Evolutionary conservation across 2,329 filamentous ascomycete genomes (phyloP).

Genomic region (Orbilia oligospora): DNA sequence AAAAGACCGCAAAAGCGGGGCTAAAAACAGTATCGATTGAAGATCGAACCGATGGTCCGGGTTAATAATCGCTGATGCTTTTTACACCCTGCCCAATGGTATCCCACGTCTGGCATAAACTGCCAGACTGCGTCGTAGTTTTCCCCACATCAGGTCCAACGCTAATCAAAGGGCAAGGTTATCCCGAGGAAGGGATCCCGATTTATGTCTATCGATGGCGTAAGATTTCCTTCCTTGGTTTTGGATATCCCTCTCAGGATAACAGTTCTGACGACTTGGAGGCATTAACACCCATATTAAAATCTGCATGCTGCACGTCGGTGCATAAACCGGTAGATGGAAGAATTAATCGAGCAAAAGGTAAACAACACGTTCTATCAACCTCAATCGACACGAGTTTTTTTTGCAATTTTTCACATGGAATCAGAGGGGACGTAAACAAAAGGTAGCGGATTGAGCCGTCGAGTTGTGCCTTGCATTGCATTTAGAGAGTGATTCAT

Average conservation of each 20-base stretch:
- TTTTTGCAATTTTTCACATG: conserved; percentile 27
- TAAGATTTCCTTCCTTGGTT: conserved; percentile 59
- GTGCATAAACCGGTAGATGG: conserved; percentile 51
- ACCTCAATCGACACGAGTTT: conserved; percentile 29
- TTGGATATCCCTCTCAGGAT: conserved; percentile 31
- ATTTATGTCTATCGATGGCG: conserved; percentile 49
- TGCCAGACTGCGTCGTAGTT: conserved; percentile 32
- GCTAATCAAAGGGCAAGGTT: conserved; percentile 40
- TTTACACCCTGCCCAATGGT: conserved; percentile 23
- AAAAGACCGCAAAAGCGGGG: conserved; percentile 59
- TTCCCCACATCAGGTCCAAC: conserved; percentile 42
- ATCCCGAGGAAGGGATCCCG: conserved; percentile 36
- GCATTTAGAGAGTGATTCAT: conserved; percentile 38
- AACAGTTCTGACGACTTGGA: conserved; percentile 15
- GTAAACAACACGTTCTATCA: conserved; percentile 59
- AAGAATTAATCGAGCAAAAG: conserved; percentile 45
- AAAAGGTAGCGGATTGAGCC: conserved; percentile 14
- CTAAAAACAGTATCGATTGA: conserved; percentile 48
- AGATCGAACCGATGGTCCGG: conserved; percentile 53
- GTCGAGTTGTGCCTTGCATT: conserved; percentile 10
- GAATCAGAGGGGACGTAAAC: conserved; percentile 32
- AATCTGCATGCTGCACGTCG: conserved; percentile 31
- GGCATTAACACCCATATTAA: conserved; percentile 45
- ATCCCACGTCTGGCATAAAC: conserved; percentile 20
- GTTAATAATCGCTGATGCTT: conserved; percentile 13